Base-by-base conservation (phyloP, 192 early-diverging fungal genomes). In the Lobulomyces angularis region DNA sequence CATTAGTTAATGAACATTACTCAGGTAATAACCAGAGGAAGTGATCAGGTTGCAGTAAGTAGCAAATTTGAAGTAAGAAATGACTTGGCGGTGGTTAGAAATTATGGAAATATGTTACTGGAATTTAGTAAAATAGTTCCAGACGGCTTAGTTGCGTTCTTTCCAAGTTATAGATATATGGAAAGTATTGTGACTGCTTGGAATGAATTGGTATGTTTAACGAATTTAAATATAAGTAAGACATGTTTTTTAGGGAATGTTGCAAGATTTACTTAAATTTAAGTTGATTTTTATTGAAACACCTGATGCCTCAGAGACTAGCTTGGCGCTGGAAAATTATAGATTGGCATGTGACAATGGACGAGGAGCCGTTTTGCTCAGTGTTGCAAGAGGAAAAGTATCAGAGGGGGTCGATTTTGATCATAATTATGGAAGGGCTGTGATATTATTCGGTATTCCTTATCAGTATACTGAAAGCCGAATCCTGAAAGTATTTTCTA, bases 351-450 rank as follows among this genome's bases (percentile, higher is more conserved):
- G 96, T 58, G 84, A 94, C 56, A 99, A 97, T 64, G 96, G 96
- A 2, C 83, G 96, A 20, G 96, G 96, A 2, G 96, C 96, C 0
- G 86, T 99, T 28, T 60, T 99, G 22, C 58, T 99, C 7, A 92
- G 91, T 50, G 96, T 99, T 20, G 96, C 96, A 12, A 82, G 96
- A 25, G 96, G 96, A 8, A 99, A 99, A 57, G 93, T 99, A 14
- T 94, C 90, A 17, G 96, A 97, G 64, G 96, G 96, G 27, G 95
- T 99, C 50, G 96, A 99, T 78, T 99, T 99, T 53, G 96, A 99
- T 59, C 93, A 99, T 61, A 84, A 99, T 53, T 99, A 96, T 59
- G 96, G 96, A 17, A 81, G 96, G 12, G 93, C 96, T 21, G 96
- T 99, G 42, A 77, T 99, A 45, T 81, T 99, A 75, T 99, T 99